Base-by-base conservation (phyloP, 768 basidiomycete species). In the Porpolomopsis calyptriformis region DNA sequence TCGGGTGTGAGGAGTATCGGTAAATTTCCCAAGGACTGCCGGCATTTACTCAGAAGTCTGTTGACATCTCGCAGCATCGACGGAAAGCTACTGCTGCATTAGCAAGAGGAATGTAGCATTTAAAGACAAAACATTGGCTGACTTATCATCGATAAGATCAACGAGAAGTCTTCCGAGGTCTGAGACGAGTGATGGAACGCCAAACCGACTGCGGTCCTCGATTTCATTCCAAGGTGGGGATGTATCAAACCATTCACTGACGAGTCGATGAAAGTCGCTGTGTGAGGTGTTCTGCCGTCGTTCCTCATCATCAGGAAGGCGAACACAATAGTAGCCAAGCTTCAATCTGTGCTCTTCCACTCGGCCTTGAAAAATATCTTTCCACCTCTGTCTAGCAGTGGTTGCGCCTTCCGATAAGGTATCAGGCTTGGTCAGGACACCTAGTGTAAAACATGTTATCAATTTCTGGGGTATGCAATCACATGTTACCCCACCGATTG, bases 361-460 rank as follows among this genome's bases (percentile, higher is more conserved):
- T n/a, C n/a, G n/a, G n/a, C 74, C 77, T 48, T 75, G 66, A 4
- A 84, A 58, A 2, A 78, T 64, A 1, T 69, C 63, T 14, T 65
- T 60, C 79, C 82, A 84, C 23, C 29, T 38, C 25, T 63, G 38
- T 14, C 62, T 70, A 38, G 65, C 36, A 34, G 69, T 63, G 3
- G 56, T 67, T 2, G 71, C 64, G 9, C 77, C 78, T 0, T 51
- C 34, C 1, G 61, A 56, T 1, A 86, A 58, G 3, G 59, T 66
- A 51, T 87, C 85, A 0, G 81, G 77, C 52, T 86, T 85, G 0
- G 84, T 86, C 9, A 85, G 67, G 1, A 86, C 72, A 4, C 78
- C 82, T 85, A 18, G 1, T 6, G 22, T 8, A 18, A 36, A 2
- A 6, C 16, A 7, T 23, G 12, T 14, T 10, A 26, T 27, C 24